Evolutionary conservation across 2,329 filamentous ascomycete genomes (phyloP), one percentile per base, ranked within the genome.

Genomic region (Diaporthe amygdali): DNA sequence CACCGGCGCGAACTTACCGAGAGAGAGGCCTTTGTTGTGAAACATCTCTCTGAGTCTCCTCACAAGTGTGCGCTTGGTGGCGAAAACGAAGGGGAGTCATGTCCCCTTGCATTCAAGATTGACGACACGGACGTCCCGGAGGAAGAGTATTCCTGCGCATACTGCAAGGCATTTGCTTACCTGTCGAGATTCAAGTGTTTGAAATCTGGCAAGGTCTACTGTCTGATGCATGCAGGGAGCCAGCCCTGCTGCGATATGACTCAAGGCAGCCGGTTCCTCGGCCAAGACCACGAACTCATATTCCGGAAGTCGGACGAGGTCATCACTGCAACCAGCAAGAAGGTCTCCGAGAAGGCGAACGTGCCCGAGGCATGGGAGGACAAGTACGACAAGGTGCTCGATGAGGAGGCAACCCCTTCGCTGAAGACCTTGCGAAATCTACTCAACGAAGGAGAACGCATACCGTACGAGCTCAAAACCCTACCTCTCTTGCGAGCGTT

Each of bases 131-230:
- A 96, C 76, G 89, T 97, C 1, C 89, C 92, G 4, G 96, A 99
- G 78, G 96, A 98, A 75, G 95, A 98, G 75, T 95, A 97, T 79
- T 94, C 96, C 73, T 98, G 96, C 83, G 88, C 88, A 51, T 94
- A 94, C 81, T 99, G 96, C 88, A 98, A 98, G 81, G 90, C 92
- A 0, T 98, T 95, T 82, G 92, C 93, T 78, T 98, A 96, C 81
- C 86, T 98, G 32, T 97, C 96, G 37, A 92, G 96, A 75, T 97
- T 97, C 81, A 92, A 93, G 76, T 99, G 96, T 80, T 85, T 92
- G 71, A 93, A 91, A 74, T 92, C 93, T 3, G 93, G 92, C 76
- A 98, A 95, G 81, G 89, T 94, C 4, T 81, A 97, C 67, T 99
- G 96, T 78, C 85, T 98, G 56, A 82, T 92, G 15, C 96, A 98